phyloP scores from a whole-genome alignment of 768 basidiomycete genomes.

The Zangia roseola region DNA sequence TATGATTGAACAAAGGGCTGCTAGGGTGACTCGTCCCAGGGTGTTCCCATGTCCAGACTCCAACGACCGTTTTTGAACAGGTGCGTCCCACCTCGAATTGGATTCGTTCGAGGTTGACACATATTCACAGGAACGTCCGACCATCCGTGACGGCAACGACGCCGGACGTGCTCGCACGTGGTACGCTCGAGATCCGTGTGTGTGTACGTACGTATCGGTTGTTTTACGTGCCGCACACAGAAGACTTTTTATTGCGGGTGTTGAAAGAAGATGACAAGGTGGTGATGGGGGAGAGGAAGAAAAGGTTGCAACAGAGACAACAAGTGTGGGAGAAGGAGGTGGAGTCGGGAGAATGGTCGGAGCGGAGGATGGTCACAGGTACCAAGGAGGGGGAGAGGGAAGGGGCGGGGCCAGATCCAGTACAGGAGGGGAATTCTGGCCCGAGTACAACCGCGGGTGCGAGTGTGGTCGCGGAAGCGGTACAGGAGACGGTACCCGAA shows the following conservation, averaged over 20 bases:
- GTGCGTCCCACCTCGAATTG: slow-evolving; percentile 35
- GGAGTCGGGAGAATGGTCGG: slow-evolving; percentile 14
- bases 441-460: not conserved
- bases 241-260: slow-evolving; percentile 21
- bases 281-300: not conserved
- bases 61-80: slow-evolving; percentile 65
- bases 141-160: slow-evolving; percentile 21
- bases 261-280: slow-evolving; percentile 10
- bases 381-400: not conserved
- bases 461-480: not conserved
- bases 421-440: not conserved
- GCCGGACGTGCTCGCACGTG: slow-evolving; percentile 49
- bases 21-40: slow-evolving; percentile 60
- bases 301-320: slow-evolving; percentile 9
- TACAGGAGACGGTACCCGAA: not conserved
- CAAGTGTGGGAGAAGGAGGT: slow-evolving; percentile 16
- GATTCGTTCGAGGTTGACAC: not conserved
- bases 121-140: slow-evolving; percentile 20
- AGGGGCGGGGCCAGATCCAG: not conserved
- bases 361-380: not conserved
- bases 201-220: slow-evolving; percentile 53
- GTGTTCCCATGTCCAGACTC: slow-evolving; percentile 45
- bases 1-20: not conserved
- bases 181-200: slow-evolving; percentile 77
- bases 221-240: slow-evolving; percentile 27